Percentiles rank a stretch among this genome's conserved stretches.
These are phyloP conservation scores for Acanthochlamys bracteata DNA, from an alignment of 106 monocot species.

Conservation along the genomic window DNA sequence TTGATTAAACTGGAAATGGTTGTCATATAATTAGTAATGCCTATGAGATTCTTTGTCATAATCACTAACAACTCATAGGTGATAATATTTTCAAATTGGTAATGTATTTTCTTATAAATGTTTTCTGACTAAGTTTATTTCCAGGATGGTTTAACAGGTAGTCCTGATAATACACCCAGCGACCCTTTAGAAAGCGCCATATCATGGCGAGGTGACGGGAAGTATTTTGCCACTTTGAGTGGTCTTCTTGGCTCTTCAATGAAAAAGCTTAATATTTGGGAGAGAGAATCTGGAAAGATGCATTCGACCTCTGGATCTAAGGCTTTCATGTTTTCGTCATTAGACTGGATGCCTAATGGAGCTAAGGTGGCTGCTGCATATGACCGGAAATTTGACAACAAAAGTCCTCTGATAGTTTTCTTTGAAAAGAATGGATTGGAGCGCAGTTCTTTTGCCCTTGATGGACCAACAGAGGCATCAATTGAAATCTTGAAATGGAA, in stretches of 20 bases:
- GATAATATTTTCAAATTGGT: background rate
- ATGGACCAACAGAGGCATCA: slow-evolving; percentile 27
- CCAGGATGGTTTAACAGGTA: slow-evolving; percentile 29
- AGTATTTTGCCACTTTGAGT: slow-evolving; percentile 73
- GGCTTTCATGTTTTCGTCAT: slow-evolving; percentile 37
- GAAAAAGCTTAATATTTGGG: slow-evolving; percentile 73
- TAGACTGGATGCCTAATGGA: slow-evolving; percentile 99
- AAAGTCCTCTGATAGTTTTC: slow-evolving; percentile 56
- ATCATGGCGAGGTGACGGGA: slow-evolving; percentile 95
- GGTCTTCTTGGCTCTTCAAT: slow-evolving; percentile 25
- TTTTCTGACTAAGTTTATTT: slow-evolving; percentile 18
- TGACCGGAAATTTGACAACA: slow-evolving; percentile 43
- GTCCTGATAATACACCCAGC: slow-evolving; percentile 5
- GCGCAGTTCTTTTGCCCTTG: slow-evolving; percentile 65
- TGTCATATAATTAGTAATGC: too few relatives aligned
- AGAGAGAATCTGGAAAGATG: slow-evolving; percentile 71
- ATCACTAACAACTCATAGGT: background rate
- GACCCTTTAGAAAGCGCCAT: slow-evolving; percentile 35
- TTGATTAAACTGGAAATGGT: too few relatives aligned
- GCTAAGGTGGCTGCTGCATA: slow-evolving; percentile 60
- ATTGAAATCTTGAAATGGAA: slow-evolving; percentile 76
- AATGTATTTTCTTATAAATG: too few relatives aligned
- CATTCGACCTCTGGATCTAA: slow-evolving; percentile 63
- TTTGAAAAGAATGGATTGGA: slow-evolving; percentile 95
- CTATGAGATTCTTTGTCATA: background rate